Base-by-base conservation (phyloP, 2,329 filamentous ascomycete genomes). In the Chaetomiaceae sp. region DNA sequence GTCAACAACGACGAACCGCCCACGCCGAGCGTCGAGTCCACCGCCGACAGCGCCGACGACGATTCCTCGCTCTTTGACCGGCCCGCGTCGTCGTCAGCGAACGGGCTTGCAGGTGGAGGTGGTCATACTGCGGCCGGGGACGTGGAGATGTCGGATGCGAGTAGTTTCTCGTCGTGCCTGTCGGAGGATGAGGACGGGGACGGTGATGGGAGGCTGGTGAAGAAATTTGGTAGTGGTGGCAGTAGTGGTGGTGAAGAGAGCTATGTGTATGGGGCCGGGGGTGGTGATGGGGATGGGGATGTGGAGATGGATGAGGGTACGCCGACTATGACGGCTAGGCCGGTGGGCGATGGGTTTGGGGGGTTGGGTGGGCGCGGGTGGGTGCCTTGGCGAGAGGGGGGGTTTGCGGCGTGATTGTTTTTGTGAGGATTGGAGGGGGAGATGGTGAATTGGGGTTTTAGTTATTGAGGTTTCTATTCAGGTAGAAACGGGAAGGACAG, bases 141-240 rank as follows among this genome's bases (percentile, higher is more conserved):
- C 26, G 60, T 74, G 6, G 71, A 75, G 37, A 74, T 74, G 69
- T 75, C 71, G n/a, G 74, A 75, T 48, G 58, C 61, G 6, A 66
- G 63, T 47, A 73, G 68, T 51, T 60, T 65, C 45, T 45, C 60
- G 17, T 67, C 68, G 4, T 53, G 57, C 36, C 61, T 68, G 4
- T 53, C 58, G 36, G 62, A 53, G 15, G 38, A 45, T 18, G 45
- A 24, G 4, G 12, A n/a, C 17, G 30, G 15, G 17, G 18, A 24
- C 19, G 14, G 22, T 12, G 27, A 24, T 12, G 30, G 17, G 22
- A 12, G 29, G 20, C 26, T 19, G 27, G 53, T 62, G 4, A 60
- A 60, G 18, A 58, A 58, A n/a, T n/a, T n/a, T n/a, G n/a, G n/a
- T n/a, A n/a, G n/a, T n/a, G n/a, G n/a, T n/a, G n/a, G n/a, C n/a